Evolutionary conservation across 2,329 filamentous ascomycete genomes (phyloP), one percentile per base, ranked within the genome.

Genomic region (Tolypocladium guangdongense): DNA sequence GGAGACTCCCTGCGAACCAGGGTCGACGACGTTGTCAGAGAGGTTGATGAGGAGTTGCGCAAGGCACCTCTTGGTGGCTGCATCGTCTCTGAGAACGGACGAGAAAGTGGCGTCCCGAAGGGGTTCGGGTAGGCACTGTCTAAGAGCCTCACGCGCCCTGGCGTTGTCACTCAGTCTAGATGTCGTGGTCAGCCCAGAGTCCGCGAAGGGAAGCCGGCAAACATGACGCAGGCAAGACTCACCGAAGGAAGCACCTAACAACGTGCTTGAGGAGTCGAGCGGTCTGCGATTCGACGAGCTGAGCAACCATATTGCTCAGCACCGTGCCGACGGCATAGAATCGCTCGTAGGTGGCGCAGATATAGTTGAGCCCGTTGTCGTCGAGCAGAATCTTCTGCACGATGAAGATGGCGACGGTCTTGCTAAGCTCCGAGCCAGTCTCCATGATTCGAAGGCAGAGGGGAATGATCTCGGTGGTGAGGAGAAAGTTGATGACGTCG

Each of bases 401-500:
- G 63, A 99, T 99, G 75, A 99, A 99, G 64, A 99, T 99, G 55
- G 93, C 93, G 16, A 99, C 93, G 0, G 93, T 99, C 77, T 99
- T 99, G 77, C 90, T 96, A 56, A 99, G 80, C 72, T 99, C 93
- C 0, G 91, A 96, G 50, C 93, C 93, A 0, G 93, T 99, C 75
- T 99, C 93, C 93, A 99, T 99, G 66, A 99, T 99, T 56, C 93
- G 86, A 46, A 99, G 84, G 70, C 93, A 99, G 14, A 99, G 82
- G 11, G 93, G 93, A 55, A 99, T 99, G 61, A 99, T 99, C 73
- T 99, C 93, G 33, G 93, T 99, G 1, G 93, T 97, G 49, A 99
- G 79, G 52, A 99, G 85, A 68, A 99, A 99, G 76, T 97, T 97
- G 76, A 99, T 99, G 56, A 97, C 93, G 66, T 97, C 93, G 20